These are phyloP conservation scores for Torrubiellomyces zombiae DNA, from an alignment of 2,329 filamentous ascomycete species.

Conservation along the genomic window DNA sequence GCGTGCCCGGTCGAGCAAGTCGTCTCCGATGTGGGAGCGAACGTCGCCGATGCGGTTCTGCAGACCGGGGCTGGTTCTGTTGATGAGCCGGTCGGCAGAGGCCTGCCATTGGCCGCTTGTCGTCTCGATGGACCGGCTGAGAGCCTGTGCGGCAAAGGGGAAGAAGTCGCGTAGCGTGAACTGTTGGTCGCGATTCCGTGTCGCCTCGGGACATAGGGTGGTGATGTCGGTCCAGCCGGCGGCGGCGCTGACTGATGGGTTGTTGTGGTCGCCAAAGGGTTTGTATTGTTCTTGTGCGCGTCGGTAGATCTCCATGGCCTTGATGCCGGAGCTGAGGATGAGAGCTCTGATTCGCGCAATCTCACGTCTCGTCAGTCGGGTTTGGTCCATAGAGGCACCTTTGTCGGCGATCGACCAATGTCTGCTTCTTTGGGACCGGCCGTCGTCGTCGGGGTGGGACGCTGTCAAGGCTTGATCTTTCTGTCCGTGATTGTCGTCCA, in stretches of 20 bases:
- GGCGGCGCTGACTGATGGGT: conserved; percentile 8
- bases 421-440: conserved; percentile 12
- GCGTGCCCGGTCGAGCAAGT: conserved; percentile 44
- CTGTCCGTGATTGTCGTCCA: conserved; percentile 18
- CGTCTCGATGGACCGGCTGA: conserved; percentile 27
- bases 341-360: conserved; percentile 63
- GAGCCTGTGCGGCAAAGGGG: conserved; percentile 32
- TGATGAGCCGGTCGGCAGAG: conserved; percentile 41
- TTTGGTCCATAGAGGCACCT: conserved; percentile 16
- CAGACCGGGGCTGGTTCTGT: conserved; percentile 37
- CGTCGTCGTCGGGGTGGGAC: conserved; percentile 8
- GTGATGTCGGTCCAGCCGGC: conserved; percentile 26
- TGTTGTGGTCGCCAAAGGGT: conserved; percentile 13
- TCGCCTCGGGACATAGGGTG: conserved; percentile 20
- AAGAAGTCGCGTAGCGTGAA: conserved; percentile 29
- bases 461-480: conserved; percentile 16
- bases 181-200: conserved; percentile 15
- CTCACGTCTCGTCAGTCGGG: conserved; percentile 46
- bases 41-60: conserved; percentile 29
- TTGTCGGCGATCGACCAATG: conserved; percentile 37
- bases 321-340: conserved; percentile 73
- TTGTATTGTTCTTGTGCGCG: conserved; percentile 36
- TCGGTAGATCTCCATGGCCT: conserved; percentile 63
- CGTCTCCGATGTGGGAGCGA: conserved; percentile 30
- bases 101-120: conserved; percentile 40